phyloP scores from a whole-genome alignment of 331 rosid genomes.

The Rosa hybrid region DNA sequence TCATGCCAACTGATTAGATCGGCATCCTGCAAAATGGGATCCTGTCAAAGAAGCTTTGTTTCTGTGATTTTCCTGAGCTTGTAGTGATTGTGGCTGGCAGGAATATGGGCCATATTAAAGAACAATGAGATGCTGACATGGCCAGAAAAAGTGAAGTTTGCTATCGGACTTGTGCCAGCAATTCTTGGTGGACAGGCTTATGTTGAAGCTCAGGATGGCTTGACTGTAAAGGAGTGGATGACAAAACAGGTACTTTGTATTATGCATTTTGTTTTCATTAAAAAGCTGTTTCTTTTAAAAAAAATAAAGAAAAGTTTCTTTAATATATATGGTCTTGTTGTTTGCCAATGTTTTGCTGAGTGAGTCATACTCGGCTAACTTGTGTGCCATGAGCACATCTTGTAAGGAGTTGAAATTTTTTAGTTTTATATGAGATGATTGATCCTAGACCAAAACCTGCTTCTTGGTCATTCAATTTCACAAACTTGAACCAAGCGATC shows the following conservation, averaged over 20 bases:
- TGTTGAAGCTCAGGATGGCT: slow-evolving; percentile 92
- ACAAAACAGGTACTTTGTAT: slow-evolving; percentile 64
- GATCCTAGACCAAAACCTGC: slow-evolving; percentile 5
- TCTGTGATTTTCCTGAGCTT: slow-evolving; percentile 24
- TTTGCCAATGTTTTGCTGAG: neutral
- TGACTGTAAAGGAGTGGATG: slow-evolving; percentile 93
- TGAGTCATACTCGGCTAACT: neutral
- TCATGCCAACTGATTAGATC: neutral
- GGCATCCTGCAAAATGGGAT: neutral
- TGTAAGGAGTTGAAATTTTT: neutral
- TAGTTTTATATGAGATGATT: neutral
- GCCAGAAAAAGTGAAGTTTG: slow-evolving; percentile 96
- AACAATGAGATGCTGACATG: slow-evolving; percentile 97
- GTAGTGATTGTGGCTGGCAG: slow-evolving; percentile 42
- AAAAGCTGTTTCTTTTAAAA: neutral
- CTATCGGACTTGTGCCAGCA: slow-evolving; percentile 95
- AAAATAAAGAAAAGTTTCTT: neutral
- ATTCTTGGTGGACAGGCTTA: slow-evolving; percentile 94
- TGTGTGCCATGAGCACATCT: neutral
- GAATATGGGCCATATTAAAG: slow-evolving; percentile 94
- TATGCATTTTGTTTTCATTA: neutral
- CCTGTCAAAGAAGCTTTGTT: neutral
- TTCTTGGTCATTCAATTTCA: neutral
- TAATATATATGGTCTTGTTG: neutral
- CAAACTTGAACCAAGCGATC: neutral